Evolutionary conservation across 495 filamentous ascomycete species (phyloP), one percentile per base, ranked within the genome.

Genomic region (Durotheca rogersii): DNA sequence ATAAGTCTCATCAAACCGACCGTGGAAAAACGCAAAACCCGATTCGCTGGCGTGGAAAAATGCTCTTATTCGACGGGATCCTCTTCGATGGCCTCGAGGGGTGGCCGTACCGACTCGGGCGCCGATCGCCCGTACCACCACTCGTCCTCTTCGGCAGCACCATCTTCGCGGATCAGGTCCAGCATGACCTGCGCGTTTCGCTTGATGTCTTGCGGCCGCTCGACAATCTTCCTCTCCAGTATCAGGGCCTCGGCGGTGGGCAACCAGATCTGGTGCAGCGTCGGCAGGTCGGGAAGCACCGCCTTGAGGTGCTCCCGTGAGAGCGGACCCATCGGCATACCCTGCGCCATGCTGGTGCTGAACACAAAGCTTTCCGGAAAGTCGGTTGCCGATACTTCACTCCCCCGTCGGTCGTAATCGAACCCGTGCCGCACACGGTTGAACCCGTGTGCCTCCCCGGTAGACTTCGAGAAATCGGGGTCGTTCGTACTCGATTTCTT

Each of bases 211-310:
- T 70, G 64, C 0, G 76, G 58, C 12, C 72, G 66, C 33, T 75
- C 68, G 11, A 81, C 76, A 14, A 81, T 79, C 31, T 72, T 71
- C 32, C 76, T 64, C 14, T 79, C 74, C 9, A 81, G 47, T 27
- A 81, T 81, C 23, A 80, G 60, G 1, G 76, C 73, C 45, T 80
- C 77, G 31, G 77, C 78, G 0, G 78, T 79, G 18, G 71, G 69
- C 12, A 67, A 39, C 76, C 77, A 81, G 4, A 81, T 76, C 25
- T 72, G 68, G 32, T 73, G 70, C 16, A 81, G 58, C 7, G 62
- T 62, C 7, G 74, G 76, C 0, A 78, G 63, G 56, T 81, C 76
- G 9, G 69, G 62, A 10, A 80, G 51, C n/a, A 81, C 23, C 15
- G 67, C 43, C 44, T 66, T 69, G n/a, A 72, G 61, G 34, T 79